Conservation (phyloP, 345 rosid genomes). For the Combretum micranthum region DNA sequence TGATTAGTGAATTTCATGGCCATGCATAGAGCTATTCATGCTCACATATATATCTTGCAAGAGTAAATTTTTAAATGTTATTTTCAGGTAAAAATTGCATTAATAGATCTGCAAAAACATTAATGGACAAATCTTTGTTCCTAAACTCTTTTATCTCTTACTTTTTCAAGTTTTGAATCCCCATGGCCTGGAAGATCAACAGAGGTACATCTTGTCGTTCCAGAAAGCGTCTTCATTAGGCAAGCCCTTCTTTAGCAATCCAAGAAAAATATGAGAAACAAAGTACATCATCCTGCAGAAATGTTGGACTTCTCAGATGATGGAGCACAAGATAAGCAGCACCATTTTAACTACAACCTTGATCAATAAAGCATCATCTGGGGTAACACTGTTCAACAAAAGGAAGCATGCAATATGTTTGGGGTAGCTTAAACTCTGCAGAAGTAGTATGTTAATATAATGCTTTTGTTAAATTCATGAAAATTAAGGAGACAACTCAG, state of each 20-base stretch:
- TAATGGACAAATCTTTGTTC: slow-evolving; percentile 49
- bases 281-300: too few species aligned
- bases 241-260: slow-evolving; percentile 87
- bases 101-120: slow-evolving; percentile 37
- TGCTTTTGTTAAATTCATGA: too few species aligned
- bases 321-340: too few species aligned
- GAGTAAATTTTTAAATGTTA: slow-evolving; percentile 47
- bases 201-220: slow-evolving; percentile 75
- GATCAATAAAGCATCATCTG: too few species aligned
- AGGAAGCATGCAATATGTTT: too few species aligned
- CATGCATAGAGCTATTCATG: slow-evolving; percentile 81
- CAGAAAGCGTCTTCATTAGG: slow-evolving; percentile 72
- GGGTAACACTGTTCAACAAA: too few species aligned
- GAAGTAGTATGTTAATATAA: too few species aligned
- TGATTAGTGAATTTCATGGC: slow-evolving; percentile 48
- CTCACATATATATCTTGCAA: slow-evolving; percentile 96
- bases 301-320: too few species aligned
- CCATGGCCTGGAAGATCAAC: slow-evolving; percentile 96
- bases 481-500: too few species aligned
- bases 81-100: slow-evolving; percentile 36
- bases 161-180: slow-evolving; percentile 37
- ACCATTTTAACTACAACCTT: too few species aligned
- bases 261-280: slow-evolving; percentile 91
- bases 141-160: slow-evolving; percentile 16
- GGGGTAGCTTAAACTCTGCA: too few species aligned